Evolutionary conservation across 352 stramenopile species (phyloP).

Genomic region (Phytophthora multivora): DNA sequence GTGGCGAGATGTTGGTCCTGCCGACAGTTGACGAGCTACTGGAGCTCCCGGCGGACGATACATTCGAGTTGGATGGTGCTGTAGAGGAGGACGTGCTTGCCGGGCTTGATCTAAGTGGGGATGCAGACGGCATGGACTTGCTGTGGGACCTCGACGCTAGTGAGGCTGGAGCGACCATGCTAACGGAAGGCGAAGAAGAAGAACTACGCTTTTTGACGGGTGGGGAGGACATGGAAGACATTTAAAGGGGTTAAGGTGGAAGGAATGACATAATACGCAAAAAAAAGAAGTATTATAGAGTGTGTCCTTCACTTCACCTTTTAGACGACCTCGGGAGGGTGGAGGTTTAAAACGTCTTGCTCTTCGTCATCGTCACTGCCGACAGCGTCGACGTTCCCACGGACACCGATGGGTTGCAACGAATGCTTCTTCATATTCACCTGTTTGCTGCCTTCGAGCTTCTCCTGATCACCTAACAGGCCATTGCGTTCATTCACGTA

Average conservation of each 20-base stretch:
- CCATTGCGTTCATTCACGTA: conserved; percentile 60
- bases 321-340: conserved; percentile 41
- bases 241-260: conserved; percentile 12
- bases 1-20: conserved; percentile 18
- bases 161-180: conserved; percentile 11
- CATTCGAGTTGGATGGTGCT: conserved; percentile 16
- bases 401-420: conserved; percentile 12
- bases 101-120: conserved; percentile 20
- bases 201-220: conserved; percentile 27
- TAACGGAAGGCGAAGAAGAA: conserved; percentile 22
- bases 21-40: conserved; percentile 28
- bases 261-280: conserved; percentile 11
- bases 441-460: conserved; percentile 12
- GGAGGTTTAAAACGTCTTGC: conserved; percentile 45
- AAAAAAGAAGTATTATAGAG: conserved; percentile 28
- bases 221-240: conserved; percentile 13
- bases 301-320: neutral
- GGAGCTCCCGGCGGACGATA: conserved; percentile 28
- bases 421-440: conserved; percentile 18
- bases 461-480: conserved; percentile 36
- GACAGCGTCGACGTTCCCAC: conserved; percentile 3
- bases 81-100: conserved; percentile 24
- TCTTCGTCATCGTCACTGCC: conserved; percentile 47
- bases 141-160: conserved; percentile 26
- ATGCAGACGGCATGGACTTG: conserved; percentile 26